Base-by-base conservation (phyloP, 2,329 filamentous ascomycete genomes). In the Chaetomiaceae sp. region DNA sequence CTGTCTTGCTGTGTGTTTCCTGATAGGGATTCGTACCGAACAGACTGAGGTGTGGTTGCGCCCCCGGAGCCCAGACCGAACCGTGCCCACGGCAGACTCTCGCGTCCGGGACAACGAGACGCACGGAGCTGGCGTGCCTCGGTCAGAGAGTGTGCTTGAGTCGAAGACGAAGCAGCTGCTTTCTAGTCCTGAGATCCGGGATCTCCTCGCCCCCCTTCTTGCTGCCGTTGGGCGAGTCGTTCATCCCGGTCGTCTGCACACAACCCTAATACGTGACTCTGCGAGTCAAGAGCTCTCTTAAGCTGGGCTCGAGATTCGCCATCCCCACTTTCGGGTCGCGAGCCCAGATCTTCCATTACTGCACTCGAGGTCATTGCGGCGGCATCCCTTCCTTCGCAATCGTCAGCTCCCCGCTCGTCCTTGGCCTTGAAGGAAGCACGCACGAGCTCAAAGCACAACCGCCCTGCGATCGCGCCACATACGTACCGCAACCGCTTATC, bases 241-340 rank as follows among this genome's bases (percentile, higher is more conserved):
- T 48, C 45, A 48, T 45, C 53, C 42, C 46, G 47, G 49, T 45
- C 52, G n/a, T 43, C 40, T 51, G 49, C 56, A 52, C 53, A 53
- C 53, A 52, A 55, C 54, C 52, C 49, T 47, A 49, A 53, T 55
- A 50, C 38, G 37, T 45, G 39, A 42, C 51, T 38, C 35, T n/a
- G n/a, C 50, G 45, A 39, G 42, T 37, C 51, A 47, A 49, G 48
- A 33, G 41, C 45, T 43, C 43, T 42, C 45, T 24, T 9, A 6
- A 42, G 38, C 38, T 51, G 52, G n/a, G 29, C 43, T 45, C 49
- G 52, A 56, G 33, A 47, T 52, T 57, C 50, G 45, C 32, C 50
- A 55, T 54, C 55, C 45, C 58, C 55, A 56, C 57, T 56, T 50
- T 56, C 47, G 48, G 53, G 48, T 48, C 51, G 44, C 51, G 49